These are phyloP conservation scores for Canavalia gladiata DNA, from an alignment of 306 rosid genomes.

Conservation along the genomic window DNA sequence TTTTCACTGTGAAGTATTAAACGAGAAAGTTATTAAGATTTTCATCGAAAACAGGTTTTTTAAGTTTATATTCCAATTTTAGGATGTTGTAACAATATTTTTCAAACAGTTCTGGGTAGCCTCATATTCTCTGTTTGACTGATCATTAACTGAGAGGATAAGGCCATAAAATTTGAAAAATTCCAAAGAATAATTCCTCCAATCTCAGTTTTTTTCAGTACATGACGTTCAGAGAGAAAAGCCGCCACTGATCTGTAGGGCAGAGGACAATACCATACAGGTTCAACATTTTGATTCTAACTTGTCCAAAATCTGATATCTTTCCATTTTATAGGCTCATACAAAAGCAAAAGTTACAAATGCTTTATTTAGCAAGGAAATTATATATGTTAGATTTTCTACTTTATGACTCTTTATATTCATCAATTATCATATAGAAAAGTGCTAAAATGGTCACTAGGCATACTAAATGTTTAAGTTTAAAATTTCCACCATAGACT, in stretches of 20 bases:
- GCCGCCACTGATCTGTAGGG: constrained; percentile 1
- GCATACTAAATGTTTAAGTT: constrained; percentile 17
- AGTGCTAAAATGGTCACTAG: neutral
- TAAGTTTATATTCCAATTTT: constrained; percentile 5
- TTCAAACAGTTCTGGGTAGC: neutral
- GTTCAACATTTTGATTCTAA: neutral
- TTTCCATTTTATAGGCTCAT: neutral
- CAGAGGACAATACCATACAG: neutral
- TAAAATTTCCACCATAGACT: constrained; percentile 29
- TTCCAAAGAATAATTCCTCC: neutral
- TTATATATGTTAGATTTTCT: neutral
- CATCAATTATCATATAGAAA: constrained; percentile 20
- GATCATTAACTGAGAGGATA: constrained; percentile 10
- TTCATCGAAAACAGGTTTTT: neutral
- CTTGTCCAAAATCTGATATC: neutral
- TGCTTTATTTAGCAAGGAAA: constrained; percentile 18
- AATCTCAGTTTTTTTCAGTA: neutral
- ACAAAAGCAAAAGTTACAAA: constrained; percentile 10
- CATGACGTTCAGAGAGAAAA: neutral
- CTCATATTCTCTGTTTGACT: neutral
- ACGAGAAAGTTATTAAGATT: constrained; percentile 5
- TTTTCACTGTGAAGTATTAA: neutral
- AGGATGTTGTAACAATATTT: neutral
- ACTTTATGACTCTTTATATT: neutral
- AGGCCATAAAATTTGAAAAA: neutral